Base-by-base conservation (phyloP, 345 rosid genomes). In the Kernera saxatilis region DNA sequence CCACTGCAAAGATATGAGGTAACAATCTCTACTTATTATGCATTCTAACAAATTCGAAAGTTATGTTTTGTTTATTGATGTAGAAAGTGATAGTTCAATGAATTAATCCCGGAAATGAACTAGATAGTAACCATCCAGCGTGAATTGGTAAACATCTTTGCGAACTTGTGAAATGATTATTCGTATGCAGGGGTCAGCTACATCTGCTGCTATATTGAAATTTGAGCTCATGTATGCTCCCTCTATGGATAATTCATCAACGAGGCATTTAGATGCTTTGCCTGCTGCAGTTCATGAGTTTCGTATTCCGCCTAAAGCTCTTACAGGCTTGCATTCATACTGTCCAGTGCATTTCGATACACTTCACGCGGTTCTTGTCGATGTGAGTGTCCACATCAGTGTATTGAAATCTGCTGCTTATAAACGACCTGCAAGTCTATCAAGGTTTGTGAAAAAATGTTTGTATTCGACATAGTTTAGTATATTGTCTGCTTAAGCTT, bases 141-240 rank as follows among this genome's bases (percentile, higher is more conserved):
- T 55, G 48, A 35, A 19, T 22, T 17, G 55, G 53, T 5, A 18
- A 43, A 43, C 14, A 21, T 21, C 6, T 69, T 69, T 6, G 6
- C 36, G 25, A 40, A 10, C 52, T 56, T 36, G 30, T 2, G 35
- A 50, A 59, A 15, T 17, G 64, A 15, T 58, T 75, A 0, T 68
- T 46, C n/a, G 29, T 61, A 76, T 62, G 53, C 82, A 93, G 97
- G 88, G 85, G 56, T 81, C 82, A 71, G 70, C 86, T 41, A 81
- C 90, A 62, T 83, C 93, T 64, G 90, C 97, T 78, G 91, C 85
- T 63, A 78, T 94, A 63, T 69, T 94, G 75, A 91, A 89, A 80
- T 91, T 94, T 78, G 96, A 94, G 90, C 99, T 94, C 49, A 77
- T 89, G 83, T 90, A 84, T 84, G 85, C 96, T 71, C 84, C 92